phyloP scores from a whole-genome alignment of 495 filamentous ascomycete genomes.

The Lineolata rhizophorae region DNA sequence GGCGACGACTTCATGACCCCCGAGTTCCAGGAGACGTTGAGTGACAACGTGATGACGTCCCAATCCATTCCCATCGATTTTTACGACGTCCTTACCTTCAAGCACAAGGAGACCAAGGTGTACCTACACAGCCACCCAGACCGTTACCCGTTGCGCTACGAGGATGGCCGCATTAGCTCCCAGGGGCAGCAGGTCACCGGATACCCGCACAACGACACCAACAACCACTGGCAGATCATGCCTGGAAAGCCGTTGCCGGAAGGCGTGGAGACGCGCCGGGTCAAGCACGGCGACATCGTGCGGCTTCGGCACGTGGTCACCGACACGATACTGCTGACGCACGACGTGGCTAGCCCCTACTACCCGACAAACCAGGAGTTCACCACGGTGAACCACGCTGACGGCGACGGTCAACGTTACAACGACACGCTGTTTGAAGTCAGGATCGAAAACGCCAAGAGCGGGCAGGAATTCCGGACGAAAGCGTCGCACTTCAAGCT shows the following conservation, averaged over 20 bases:
- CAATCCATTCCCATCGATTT: constrained; percentile 74
- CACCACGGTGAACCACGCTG: constrained; percentile 53
- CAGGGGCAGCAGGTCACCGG: constrained; percentile 91
- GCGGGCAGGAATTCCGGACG: constrained; percentile 65
- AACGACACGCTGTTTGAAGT: constrained; percentile 92
- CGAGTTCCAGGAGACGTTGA: constrained; percentile 90
- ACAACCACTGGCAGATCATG: constrained; percentile 94
- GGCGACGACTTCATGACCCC: constrained; percentile 98
- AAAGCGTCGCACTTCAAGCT: constrained; percentile 85
- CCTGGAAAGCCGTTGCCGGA: constrained; percentile 34
- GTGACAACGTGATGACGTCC: constrained; percentile 76
- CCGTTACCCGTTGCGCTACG: constrained; percentile 79
- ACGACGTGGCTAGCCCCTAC: constrained; percentile 95
- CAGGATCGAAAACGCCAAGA: constrained; percentile 69
- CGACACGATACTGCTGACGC: constrained; percentile 70
- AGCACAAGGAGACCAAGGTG: constrained; percentile 92
- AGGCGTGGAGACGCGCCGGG: constrained; percentile 30
- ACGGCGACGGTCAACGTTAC: constrained; percentile 53
- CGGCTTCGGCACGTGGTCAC: constrained; percentile 77
- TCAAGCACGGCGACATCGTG: constrained; percentile 72
- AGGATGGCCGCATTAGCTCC: constrained; percentile 91
- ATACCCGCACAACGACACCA: constrained; percentile 94
- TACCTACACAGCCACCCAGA: constrained; percentile 88
- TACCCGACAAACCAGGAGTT: constrained; percentile 98
- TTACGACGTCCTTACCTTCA: constrained; percentile 68